Base-by-base conservation (phyloP, 768 basidiomycete genomes). In the Lenzites betulinus region DNA sequence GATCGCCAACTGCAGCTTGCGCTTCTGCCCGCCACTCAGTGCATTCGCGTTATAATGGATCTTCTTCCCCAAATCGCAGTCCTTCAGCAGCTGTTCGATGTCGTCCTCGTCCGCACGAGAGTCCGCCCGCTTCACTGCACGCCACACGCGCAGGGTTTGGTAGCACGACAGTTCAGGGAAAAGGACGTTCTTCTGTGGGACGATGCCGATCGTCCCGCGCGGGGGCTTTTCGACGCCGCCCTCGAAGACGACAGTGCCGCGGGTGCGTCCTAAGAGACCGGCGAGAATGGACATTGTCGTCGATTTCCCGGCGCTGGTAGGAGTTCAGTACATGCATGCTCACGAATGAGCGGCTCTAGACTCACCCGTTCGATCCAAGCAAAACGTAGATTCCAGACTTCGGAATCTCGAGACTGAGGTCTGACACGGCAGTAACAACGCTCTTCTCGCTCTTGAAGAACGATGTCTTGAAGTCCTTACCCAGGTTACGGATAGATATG, bases 101-200 rank as follows among this genome's bases (percentile, higher is more conserved):
- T 90, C 86, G 60, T 87, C 86, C 20, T 82, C 75, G 13, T 46
- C 51, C 6, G 36, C 9, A 18, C 52, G 22, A 4, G 72, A 80
- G 79, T 59, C 61, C 16, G 61, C 55, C 13, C 55, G 55, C 69
- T 93, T 93, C 64, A 92, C 81, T 7, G 86, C 86, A 46, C 75
- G 78, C 90, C 90, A 92, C 30, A 92, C 81, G 1, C 79, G 77
- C 16, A 92, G 75, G 1, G 88, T 90, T 73, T 93, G 88, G 49
- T 84, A 76, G 69, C 89, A 92, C 1, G 86, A 81, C 20, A 93
- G 74, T 54, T 92, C 90, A 0, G 88, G 83, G 69, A 92, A 90
- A 2, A 93, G 77, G 5, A 93, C 90, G 65, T 93, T 92, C 75
- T 89, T 91, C 75, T 92, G 90, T 0, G 90, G 89, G 0, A 90